phyloP scores from a whole-genome alignment of 2,329 filamentous ascomycete genomes.

The Monascus ruber region DNA sequence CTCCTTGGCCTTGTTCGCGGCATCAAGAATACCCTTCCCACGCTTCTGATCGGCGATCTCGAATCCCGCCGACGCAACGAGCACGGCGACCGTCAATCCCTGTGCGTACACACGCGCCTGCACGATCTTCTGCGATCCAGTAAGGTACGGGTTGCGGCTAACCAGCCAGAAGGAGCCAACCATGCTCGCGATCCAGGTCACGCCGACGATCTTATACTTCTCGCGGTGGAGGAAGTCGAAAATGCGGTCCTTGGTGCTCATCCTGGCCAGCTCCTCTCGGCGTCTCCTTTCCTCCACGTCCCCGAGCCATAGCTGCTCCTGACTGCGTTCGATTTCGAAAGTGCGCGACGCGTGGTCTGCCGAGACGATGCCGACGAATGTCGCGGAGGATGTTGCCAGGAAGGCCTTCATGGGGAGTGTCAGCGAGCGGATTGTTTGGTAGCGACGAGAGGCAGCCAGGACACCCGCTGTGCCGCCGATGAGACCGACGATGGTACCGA shows the following conservation, averaged over 20 bases:
- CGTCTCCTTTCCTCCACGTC: conserved; percentile 45
- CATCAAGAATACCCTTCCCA: conserved; percentile 41
- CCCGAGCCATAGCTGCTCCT: conserved; percentile 56
- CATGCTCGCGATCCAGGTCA: conserved; percentile 73
- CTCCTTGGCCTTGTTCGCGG: conserved; percentile 63
- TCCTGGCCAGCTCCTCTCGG: conserved; percentile 43
- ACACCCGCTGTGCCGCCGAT: conserved; percentile 57
- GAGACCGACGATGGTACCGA: conserved; percentile 61
- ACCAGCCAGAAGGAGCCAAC: conserved; percentile 62
- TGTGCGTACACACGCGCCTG: conserved; percentile 93
- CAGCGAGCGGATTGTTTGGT: conserved; percentile 64
- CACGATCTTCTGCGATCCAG: conserved; percentile 73
- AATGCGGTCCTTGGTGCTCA: conserved; percentile 49
- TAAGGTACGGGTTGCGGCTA: conserved; percentile 63
- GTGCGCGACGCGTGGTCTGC: conserved; percentile 64
- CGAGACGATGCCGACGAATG: conserved; percentile 77
- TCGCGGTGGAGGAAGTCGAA: conserved; percentile 66
- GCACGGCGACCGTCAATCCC: conserved; percentile 71
- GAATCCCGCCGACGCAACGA: conserved; percentile 71
- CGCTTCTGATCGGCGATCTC: conserved; percentile 69
- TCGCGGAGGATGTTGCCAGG: conserved; percentile 69
- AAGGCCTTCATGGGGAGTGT: conserved; percentile 87
- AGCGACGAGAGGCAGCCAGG: conserved; percentile 56
- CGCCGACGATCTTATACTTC: conserved; percentile 76
- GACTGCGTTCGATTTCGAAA: conserved; percentile 61